Evolutionary conservation across 192 early-diverging fungal species (phyloP).

Genomic region (Chytriomyces confervae): DNA sequence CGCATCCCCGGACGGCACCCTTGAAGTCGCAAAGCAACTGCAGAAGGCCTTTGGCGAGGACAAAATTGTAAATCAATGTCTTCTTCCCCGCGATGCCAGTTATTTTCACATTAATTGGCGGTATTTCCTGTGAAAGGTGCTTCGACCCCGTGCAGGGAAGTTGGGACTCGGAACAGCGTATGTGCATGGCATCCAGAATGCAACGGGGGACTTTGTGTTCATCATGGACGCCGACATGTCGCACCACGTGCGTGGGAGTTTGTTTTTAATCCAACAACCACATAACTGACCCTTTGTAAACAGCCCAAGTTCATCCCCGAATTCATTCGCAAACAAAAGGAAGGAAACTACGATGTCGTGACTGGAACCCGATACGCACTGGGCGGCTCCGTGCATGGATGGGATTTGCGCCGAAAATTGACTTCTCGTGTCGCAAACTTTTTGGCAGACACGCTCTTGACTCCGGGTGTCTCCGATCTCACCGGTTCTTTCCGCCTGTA

Average conservation of each 20-base stretch:
- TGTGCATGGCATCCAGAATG: constrained; percentile 90
- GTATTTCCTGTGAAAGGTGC: constrained; percentile 55
- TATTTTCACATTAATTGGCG: neutral
- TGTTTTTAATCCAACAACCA: neutral
- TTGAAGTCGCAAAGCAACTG: constrained; percentile 91
- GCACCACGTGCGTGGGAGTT: constrained; percentile 76
- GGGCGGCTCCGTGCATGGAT: constrained; percentile 96
- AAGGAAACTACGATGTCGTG: constrained; percentile 87
- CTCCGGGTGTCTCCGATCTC: constrained; percentile 90
- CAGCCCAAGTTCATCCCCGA: constrained; percentile 97
- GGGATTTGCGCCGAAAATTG: constrained; percentile 95
- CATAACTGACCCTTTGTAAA: neutral
- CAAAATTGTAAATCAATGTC: constrained; percentile 70
- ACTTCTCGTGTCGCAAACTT: constrained; percentile 98
- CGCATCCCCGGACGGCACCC: constrained; percentile 91
- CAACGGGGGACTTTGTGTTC: constrained; percentile 93
- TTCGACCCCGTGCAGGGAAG: constrained; percentile 94
- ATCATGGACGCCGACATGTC: constrained; percentile 99
- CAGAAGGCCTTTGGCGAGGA: constrained; percentile 84
- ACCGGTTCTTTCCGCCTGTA: constrained; percentile 97
- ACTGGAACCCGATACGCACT: constrained; percentile 89
- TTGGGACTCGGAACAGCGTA: constrained; percentile 96
- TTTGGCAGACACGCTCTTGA: constrained; percentile 84
- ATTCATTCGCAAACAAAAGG: constrained; percentile 86
- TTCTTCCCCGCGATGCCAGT: neutral